Percentiles rank a stretch among this genome's conserved stretches.
phyloP scores from a whole-genome alignment of 495 filamentous ascomycete species.

The Ramalina intermedia region DNA sequence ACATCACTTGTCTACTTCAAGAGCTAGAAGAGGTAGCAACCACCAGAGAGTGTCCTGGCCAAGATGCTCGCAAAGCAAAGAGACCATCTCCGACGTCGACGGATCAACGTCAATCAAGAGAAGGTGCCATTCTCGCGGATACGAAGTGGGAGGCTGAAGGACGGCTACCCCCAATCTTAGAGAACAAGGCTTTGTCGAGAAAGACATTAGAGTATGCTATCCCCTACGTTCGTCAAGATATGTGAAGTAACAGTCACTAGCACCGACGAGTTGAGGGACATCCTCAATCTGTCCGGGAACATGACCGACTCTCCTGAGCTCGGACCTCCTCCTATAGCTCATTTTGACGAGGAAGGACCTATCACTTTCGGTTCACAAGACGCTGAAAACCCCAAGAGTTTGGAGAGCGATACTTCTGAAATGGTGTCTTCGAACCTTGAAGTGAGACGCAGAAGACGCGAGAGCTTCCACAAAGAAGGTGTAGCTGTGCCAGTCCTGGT shows the following conservation, averaged over 20 bases:
- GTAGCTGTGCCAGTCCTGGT: background rate
- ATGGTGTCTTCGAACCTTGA: conserved; percentile 32
- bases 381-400: background rate
- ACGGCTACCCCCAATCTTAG: conserved; percentile 64
- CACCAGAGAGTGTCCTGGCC: background rate
- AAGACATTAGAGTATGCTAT: conserved; percentile 54
- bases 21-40: conserved; percentile 36
- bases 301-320: conserved; percentile 48
- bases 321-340: conserved; percentile 49
- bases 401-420: conserved; percentile 1
- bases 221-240: background rate
- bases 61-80: conserved; percentile 1
- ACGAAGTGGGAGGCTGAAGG: conserved; percentile 43
- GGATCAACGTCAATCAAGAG: conserved; percentile 34
- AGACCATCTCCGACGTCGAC: conserved; percentile 10
- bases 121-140: conserved; percentile 28
- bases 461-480: conserved; percentile 20
- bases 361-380: conserved; percentile 37
- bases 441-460: conserved; percentile 34
- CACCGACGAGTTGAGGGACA: conserved; percentile 25
- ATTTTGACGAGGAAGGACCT: conserved; percentile 46
- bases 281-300: conserved; percentile 34
- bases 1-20: conserved; percentile 49
- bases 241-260: conserved; percentile 19
- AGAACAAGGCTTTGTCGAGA: conserved; percentile 65